A percentile compares a stretch with the other conserved stretches of the same genome.
Conservation (phyloP, 1,284 basidiomycete genomes). For the Peniophora sp. region DNA sequence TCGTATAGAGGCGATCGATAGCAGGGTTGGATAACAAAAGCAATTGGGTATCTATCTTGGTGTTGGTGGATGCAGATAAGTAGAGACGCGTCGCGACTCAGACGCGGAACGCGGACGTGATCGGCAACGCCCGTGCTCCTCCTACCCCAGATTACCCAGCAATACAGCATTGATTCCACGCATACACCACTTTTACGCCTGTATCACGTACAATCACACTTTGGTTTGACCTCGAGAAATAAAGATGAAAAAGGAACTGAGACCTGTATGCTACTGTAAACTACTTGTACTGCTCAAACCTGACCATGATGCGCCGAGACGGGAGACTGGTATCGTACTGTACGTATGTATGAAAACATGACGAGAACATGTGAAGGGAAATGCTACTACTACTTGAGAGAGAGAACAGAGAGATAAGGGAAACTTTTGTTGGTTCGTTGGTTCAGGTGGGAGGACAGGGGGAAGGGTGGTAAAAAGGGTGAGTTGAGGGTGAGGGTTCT, state of each 20-base stretch:
- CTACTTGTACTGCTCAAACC: neutral
- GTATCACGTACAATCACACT: too few relatives aligned
- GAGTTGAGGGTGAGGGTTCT: neutral
- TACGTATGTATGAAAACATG: slow-evolving; percentile 15
- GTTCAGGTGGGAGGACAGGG: neutral
- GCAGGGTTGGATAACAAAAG: too few relatives aligned
- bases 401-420: neutral
- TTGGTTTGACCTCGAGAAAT: too few relatives aligned
- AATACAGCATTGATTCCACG: slow-evolving; percentile 79
- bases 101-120: too few relatives aligned
- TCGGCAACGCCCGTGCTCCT: too few relatives aligned
- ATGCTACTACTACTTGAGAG: slow-evolving; percentile 8
- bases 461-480: neutral
- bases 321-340: slow-evolving; percentile 1
- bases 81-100: too few relatives aligned
- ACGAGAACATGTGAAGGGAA: slow-evolving; percentile 7
- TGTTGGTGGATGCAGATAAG: too few relatives aligned
- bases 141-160: slow-evolving; percentile 43
- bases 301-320: neutral
- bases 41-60: too few relatives aligned
- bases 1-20: too few relatives aligned
- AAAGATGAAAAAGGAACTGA: slow-evolving; percentile 1
- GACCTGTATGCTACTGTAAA: slow-evolving; percentile 2
- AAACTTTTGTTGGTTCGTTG: neutral
- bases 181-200: too few relatives aligned